These are phyloP conservation scores for Leptographium flavum DNA, from an alignment of 2,329 filamentous ascomycete genomes.

Conservation along the genomic window DNA sequence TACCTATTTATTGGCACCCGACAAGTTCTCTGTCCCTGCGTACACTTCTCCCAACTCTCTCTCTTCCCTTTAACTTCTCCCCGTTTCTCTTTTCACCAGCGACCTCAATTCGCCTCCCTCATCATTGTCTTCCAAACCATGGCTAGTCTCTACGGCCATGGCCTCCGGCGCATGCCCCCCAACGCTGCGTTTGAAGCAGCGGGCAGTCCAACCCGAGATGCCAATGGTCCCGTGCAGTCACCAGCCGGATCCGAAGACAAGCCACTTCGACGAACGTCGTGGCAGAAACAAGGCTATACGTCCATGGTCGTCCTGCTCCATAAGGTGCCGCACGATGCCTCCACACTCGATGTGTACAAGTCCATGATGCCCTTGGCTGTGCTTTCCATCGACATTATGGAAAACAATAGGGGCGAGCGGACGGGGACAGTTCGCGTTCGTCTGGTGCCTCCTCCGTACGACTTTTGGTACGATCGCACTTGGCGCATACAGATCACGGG, in stretches of 20 bases:
- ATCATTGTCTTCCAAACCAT: not conserved
- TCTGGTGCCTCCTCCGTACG: conserved; percentile 37
- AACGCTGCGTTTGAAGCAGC: not conserved
- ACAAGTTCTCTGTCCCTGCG: too few relatives aligned
- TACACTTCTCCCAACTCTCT: too few relatives aligned
- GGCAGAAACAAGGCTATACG: not conserved
- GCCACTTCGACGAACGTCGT: not conserved
- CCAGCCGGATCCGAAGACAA: conserved; percentile 6
- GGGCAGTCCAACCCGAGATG: not conserved
- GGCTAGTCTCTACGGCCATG: not conserved
- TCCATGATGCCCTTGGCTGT: conserved; percentile 25
- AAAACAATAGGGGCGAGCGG: conserved; percentile 23
- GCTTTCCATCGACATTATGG: conserved; percentile 38
- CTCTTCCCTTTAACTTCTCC: not conserved
- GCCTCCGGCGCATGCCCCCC: conserved; percentile 1
- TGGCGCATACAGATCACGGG: conserved; percentile 4
- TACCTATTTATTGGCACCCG: too few relatives aligned
- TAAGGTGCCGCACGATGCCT: conserved; percentile 16
- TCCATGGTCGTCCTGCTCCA: conserved; percentile 19
- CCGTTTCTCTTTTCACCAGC: not conserved
- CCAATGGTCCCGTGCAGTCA: not conserved
- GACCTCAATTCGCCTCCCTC: too few relatives aligned
- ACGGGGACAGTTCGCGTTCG: conserved; percentile 30
- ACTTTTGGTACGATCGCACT: conserved; percentile 31
- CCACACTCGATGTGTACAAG: conserved; percentile 31